Evolutionary conservation across 176 grass and related monocot species (phyloP).

Genomic region (Poa annua): DNA sequence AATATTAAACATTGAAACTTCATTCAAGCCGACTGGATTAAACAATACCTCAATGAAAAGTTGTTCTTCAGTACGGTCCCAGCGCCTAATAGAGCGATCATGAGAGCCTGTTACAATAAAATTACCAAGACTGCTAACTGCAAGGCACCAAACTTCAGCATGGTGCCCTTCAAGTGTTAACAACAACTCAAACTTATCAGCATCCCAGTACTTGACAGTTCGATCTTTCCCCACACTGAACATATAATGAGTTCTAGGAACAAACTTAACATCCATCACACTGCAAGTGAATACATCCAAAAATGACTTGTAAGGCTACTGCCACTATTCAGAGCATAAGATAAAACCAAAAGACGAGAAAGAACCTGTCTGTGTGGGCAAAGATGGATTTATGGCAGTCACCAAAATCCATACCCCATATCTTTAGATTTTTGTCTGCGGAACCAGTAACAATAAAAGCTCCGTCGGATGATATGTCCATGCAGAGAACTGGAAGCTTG

Average conservation of each 20-base stretch:
- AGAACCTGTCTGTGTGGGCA: constrained; percentile 83
- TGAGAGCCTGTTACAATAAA: constrained; percentile 92
- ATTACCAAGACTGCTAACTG: constrained; percentile 81
- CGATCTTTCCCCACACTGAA: constrained; percentile 97
- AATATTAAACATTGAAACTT: constrained; percentile 30
- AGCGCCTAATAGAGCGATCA: constrained; percentile 90
- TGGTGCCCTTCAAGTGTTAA: constrained; percentile 97
- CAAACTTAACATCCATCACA: constrained; percentile 96
- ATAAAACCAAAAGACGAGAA: constrained; percentile 5
- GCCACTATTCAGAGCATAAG: neutral
- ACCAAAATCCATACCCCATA: constrained; percentile 98
- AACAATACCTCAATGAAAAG: constrained; percentile 79
- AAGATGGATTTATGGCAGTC: constrained; percentile 93
- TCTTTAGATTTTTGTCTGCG: constrained; percentile 94
- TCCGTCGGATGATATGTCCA: constrained; percentile 95
- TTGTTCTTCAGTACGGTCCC: constrained; percentile 98
- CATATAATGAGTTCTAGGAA: constrained; percentile 90
- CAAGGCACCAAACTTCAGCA: constrained; percentile 94
- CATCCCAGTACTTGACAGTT: constrained; percentile 93
- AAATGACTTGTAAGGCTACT: constrained; percentile 18
- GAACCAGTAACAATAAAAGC: constrained; percentile 89
- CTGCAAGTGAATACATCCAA: constrained; percentile 49
- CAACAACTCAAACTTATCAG: constrained; percentile 96
- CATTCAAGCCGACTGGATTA: constrained; percentile 11
- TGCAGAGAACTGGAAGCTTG: constrained; percentile 93